phyloP scores from a whole-genome alignment of 2,329 filamentous ascomycete species.

The Penicillium fuscoglaucum region DNA sequence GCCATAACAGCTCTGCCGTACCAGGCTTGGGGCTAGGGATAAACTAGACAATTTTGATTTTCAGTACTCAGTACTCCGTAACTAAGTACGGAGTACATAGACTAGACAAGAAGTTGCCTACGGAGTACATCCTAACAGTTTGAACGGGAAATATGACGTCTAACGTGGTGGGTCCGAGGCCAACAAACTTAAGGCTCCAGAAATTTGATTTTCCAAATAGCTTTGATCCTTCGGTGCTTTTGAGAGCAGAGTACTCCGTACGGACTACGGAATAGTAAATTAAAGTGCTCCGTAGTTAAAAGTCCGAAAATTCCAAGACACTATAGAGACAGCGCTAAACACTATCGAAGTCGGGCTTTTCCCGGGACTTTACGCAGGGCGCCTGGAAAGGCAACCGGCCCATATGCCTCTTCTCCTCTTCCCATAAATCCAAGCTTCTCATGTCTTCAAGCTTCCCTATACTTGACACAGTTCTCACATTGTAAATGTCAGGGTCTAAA shows the following conservation, averaged over 20 bases:
- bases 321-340: not conserved
- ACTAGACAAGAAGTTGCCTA: no score
- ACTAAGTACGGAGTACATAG: no score
- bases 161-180: constrained; percentile 1
- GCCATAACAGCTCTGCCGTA: not conserved
- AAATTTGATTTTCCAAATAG: constrained; percentile 3
- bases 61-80: no score
- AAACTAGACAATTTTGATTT: not conserved
- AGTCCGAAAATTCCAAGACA: not conserved
- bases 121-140: no score
- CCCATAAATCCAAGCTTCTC: not conserved
- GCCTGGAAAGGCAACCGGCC: constrained; percentile 25
- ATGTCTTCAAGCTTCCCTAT: constrained; percentile 1
- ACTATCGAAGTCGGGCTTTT: not conserved
- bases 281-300: not conserved
- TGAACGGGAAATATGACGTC: not conserved
- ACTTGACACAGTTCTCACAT: not conserved
- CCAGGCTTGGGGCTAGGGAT: not conserved
- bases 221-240: not conserved
- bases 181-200: constrained; percentile 7
- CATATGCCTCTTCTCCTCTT: not conserved
- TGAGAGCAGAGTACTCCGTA: not conserved
- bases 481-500: not conserved
- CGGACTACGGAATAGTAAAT: no score
- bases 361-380: constrained; percentile 17